Evolutionary conservation across 1,284 basidiomycete species (phyloP), one percentile per base, ranked within the genome.

Genomic region (Rhizopogon hawkerae): DNA sequence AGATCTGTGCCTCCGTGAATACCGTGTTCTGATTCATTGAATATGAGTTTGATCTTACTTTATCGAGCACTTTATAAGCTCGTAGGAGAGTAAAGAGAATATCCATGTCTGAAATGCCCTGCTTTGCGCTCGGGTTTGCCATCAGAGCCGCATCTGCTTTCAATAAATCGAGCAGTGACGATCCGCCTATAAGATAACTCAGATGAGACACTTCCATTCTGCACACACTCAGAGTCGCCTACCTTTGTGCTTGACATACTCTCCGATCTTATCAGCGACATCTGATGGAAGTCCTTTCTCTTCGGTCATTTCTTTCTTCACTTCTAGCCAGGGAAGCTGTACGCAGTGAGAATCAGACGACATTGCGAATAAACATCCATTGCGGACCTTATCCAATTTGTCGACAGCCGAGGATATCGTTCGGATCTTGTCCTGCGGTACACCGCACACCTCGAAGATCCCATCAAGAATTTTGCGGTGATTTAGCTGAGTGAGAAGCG

Each of bases 391-490:
- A 77, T 99, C 96, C 21, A 99, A 81, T 69, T 98, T 99, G 71
- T 99, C 95, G 8, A 98, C 95, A 0, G 95, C 95, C 9, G 91
- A 95, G 1, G 92, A 96, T 60, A 98, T 98, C n/a, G 85, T 74
- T 9, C 95, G 81, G 52, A 90, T 94, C 74, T 96, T 97, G 42
- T 92, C 92, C 26, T 74, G 62, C 0, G 94, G 90, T 1, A 99
- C 95, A 48, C 96, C 96, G 60, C 95, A 98, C 6, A 98, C 85
- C 66, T 91, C 88, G 63, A 98, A 98, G 57, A 99, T 88, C 43
- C 94, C 96, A 65, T 99, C 96, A 18, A 99, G 77, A 55, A 99
- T 89, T 73, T 96, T 98, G 55, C 96, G 81, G 77, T 99, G 89
- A 71, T 99, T 97, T 52, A 96, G 71, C 89, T 92, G 58, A 18